Evolutionary conservation across 331 rosid species (phyloP).

Genomic region (Dryas integrifolia): DNA sequence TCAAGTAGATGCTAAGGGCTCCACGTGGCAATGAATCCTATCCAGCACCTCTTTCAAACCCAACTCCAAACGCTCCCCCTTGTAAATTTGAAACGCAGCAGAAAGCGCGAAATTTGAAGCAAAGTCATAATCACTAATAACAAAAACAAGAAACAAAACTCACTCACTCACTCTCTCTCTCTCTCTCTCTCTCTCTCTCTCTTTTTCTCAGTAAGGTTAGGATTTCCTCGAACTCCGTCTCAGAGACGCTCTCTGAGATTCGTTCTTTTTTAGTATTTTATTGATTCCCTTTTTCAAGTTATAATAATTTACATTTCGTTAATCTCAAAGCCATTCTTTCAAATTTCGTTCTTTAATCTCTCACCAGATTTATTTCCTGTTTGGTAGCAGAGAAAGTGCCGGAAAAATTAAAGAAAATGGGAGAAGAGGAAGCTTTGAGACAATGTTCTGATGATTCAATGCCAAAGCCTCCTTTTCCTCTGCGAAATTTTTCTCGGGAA

Average conservation of each 20-base stretch:
- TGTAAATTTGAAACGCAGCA: slow-evolving; percentile 24
- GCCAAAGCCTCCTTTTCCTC: neutral
- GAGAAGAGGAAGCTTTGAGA: neutral
- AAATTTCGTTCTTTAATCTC: neutral
- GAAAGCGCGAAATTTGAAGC: slow-evolving; percentile 31
- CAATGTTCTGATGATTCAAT: neutral
- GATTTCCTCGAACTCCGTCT: slow-evolving; percentile 2
- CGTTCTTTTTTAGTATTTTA: slow-evolving; percentile 8
- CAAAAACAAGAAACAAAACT: neutral
- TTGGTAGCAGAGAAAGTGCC: slow-evolving; percentile 6
- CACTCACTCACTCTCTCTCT: neutral
- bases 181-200: neutral
- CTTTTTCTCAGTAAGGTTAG: neutral
- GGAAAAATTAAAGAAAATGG: neutral
- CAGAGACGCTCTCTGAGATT: slow-evolving; percentile 8
- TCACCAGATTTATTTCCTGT: neutral
- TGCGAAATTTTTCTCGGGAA: neutral
- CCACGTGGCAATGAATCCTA: slow-evolving; percentile 6
- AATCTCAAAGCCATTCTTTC: slow-evolving; percentile 4
- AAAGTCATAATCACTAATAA: neutral
- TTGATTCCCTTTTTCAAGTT: neutral
- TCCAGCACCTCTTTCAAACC: neutral
- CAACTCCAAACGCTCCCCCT: slow-evolving; percentile 3
- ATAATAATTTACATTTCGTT: neutral
- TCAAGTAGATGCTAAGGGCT: neutral